Percentiles rank a stretch among this genome's conserved stretches.
Conservation (phyloP, 2,329 filamentous ascomycete genomes). For the Talaromyces sp. region DNA sequence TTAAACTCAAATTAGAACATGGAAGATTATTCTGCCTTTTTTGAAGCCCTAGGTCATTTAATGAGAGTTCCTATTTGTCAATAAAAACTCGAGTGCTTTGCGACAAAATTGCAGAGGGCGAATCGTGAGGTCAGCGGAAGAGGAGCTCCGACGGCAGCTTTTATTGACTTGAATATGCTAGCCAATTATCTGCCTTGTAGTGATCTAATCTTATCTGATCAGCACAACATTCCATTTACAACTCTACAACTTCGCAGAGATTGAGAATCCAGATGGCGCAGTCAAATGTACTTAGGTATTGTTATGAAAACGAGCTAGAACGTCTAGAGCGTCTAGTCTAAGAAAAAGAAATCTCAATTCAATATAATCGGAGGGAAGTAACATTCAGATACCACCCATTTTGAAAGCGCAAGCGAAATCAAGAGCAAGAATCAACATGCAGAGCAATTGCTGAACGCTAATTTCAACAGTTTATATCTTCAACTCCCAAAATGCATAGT, state of each 20-base stretch:
- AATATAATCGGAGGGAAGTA: neutral
- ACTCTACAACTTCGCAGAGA: too few relatives aligned
- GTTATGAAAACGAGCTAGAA: neutral
- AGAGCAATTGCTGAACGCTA: neutral
- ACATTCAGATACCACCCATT: neutral
- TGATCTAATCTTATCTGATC: slow-evolving; percentile 16
- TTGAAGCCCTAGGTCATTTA: too few relatives aligned
- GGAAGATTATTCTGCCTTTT: neutral
- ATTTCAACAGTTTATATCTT: neutral
- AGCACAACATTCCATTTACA: neutral
- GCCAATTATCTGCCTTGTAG: neutral
- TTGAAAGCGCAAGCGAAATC: neutral
- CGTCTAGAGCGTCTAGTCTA: neutral
- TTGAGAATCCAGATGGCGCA: neutral
- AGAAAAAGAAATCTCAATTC: neutral
- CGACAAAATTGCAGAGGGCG: neutral
- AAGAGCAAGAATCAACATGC: neutral
- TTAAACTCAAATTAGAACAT: too few relatives aligned
- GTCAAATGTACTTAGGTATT: too few relatives aligned
- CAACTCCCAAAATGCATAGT: neutral
- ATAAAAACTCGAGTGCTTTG: neutral
- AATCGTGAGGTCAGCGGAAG: slow-evolving; percentile 11
- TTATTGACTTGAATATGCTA: neutral
- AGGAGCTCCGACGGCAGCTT: slow-evolving; percentile 12
- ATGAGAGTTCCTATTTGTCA: neutral